These are phyloP conservation scores for Pulveroboletus sp. DNA, from an alignment of 768 basidiomycete species.

Conservation along the genomic window DNA sequence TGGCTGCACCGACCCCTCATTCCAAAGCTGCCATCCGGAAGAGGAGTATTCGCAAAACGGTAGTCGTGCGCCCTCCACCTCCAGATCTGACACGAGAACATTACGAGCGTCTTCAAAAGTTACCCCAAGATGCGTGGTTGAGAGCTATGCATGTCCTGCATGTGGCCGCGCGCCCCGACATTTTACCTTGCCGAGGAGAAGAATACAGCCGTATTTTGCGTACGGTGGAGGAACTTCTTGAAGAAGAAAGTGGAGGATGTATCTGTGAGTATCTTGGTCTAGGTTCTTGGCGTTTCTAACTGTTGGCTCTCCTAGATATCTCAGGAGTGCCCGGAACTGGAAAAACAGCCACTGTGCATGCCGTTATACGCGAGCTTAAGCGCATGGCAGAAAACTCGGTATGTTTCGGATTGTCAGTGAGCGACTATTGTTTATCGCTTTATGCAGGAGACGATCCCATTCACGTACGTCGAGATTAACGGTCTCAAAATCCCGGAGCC, in stretches of 20 bases:
- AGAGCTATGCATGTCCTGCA: slow-evolving; percentile 89
- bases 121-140: slow-evolving; percentile 76
- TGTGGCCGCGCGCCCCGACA: slow-evolving; percentile 87
- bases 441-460: slow-evolving; percentile 82
- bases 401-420: slow-evolving; percentile 20
- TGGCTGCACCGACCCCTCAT: slow-evolving; percentile 68
- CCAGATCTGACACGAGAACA: slow-evolving; percentile 33
- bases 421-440: neutral
- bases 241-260: slow-evolving; percentile 93
- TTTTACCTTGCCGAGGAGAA: slow-evolving; percentile 81
- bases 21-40: slow-evolving; percentile 63
- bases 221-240: slow-evolving; percentile 78
- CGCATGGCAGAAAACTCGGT: slow-evolving; percentile 81
- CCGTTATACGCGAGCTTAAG: slow-evolving; percentile 84
- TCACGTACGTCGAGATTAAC: slow-evolving; percentile 97
- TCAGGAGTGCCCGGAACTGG: slow-evolving; percentile 99
- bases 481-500: slow-evolving; percentile 92
- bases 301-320: slow-evolving; percentile 56
- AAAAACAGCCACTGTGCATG: slow-evolving; percentile 97
- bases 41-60: slow-evolving; percentile 33
- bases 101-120: slow-evolving; percentile 40
- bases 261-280: slow-evolving; percentile 57
- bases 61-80: slow-evolving; percentile 31
- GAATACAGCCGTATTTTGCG: slow-evolving; percentile 76
- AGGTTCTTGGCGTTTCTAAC: neutral